These are phyloP conservation scores for Calonectria hawksworthii DNA, from an alignment of 2,329 filamentous ascomycete genomes.

Conservation along the genomic window DNA sequence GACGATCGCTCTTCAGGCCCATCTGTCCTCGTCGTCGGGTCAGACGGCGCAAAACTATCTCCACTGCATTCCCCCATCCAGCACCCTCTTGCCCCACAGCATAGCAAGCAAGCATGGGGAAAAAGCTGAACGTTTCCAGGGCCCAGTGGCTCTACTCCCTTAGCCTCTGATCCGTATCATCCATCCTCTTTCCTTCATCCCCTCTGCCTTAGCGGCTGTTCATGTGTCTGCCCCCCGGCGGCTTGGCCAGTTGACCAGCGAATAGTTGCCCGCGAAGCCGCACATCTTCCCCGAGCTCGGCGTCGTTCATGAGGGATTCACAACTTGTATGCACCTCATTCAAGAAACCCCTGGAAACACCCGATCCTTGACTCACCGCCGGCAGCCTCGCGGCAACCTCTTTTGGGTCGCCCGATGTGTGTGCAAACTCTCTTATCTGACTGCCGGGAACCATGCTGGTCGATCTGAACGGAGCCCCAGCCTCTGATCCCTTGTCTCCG, in stretches of 20 bases:
- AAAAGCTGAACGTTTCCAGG: neutral
- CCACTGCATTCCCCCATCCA: slow-evolving; percentile 19
- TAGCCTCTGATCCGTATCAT: neutral
- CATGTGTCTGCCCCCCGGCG: neutral
- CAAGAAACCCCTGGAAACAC: slow-evolving; percentile 15
- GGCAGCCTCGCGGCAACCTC: slow-evolving; percentile 11
- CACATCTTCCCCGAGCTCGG: neutral
- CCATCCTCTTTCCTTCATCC: neutral
- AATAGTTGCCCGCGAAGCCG: neutral
- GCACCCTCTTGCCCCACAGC: slow-evolving; percentile 1
- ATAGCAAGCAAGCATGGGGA: neutral
- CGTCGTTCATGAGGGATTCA: slow-evolving; percentile 5
- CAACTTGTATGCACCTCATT: neutral
- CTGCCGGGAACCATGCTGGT: slow-evolving; percentile 7
- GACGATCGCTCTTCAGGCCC: neutral
- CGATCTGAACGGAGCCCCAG: neutral
- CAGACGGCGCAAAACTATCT: slow-evolving; percentile 20
- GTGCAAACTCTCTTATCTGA: slow-evolving; percentile 16
- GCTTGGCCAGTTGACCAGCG: neutral
- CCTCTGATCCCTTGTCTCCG: neutral
- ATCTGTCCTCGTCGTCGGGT: slow-evolving; percentile 3
- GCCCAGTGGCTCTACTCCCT: neutral
- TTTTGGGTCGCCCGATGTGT: neutral
- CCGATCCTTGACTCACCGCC: slow-evolving; percentile 24
- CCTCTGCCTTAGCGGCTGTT: neutral